A percentile compares a stretch with the other conserved stretches of the same genome.
These are phyloP conservation scores for Aspergillus ochraceoroseus DNA, from an alignment of 2,329 filamentous ascomycete species.

Conservation along the genomic window DNA sequence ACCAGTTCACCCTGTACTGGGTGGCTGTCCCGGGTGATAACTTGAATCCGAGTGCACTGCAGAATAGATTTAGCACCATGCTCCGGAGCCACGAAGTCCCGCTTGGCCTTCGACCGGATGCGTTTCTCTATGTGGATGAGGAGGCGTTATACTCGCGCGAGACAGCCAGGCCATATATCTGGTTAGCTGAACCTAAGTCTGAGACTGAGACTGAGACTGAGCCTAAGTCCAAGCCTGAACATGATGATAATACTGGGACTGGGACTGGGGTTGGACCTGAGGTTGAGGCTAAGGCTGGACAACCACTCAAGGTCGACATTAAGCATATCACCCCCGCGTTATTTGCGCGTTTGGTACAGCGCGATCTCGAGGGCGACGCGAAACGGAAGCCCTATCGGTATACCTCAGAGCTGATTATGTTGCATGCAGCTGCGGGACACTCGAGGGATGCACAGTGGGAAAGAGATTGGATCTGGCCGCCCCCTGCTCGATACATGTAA, in stretches of 20 bases:
- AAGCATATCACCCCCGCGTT: slow-evolving; percentile 20
- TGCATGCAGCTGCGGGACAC: slow-evolving; percentile 16
- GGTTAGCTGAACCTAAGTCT: slow-evolving; percentile 14
- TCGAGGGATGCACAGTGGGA: background rate
- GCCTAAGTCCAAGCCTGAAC: background rate
- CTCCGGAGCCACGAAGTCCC: slow-evolving; percentile 8
- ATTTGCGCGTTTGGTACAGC: slow-evolving; percentile 18
- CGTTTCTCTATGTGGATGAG: slow-evolving; percentile 13
- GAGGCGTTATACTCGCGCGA: slow-evolving; percentile 16
- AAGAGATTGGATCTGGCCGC: slow-evolving; percentile 4
- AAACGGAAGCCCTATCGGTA: slow-evolving; percentile 20
- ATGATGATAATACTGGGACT: no score
- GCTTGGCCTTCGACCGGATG: slow-evolving; percentile 9
- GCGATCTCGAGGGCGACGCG: slow-evolving; percentile 18
- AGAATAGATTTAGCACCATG: slow-evolving; percentile 6
- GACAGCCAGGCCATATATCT: slow-evolving; percentile 14
- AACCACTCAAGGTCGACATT: slow-evolving; percentile 18
- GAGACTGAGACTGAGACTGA: background rate
- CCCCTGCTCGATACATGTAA: background rate
- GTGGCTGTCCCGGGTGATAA: slow-evolving; percentile 6
- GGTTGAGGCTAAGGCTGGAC: background rate
- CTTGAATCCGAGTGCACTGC: slow-evolving; percentile 7
- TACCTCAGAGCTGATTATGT: slow-evolving; percentile 18
- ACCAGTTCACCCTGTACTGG: slow-evolving; percentile 13
- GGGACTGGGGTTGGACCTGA: background rate